phyloP scores from a whole-genome alignment of 768 basidiomycete genomes.

The Russula sp. region DNA sequence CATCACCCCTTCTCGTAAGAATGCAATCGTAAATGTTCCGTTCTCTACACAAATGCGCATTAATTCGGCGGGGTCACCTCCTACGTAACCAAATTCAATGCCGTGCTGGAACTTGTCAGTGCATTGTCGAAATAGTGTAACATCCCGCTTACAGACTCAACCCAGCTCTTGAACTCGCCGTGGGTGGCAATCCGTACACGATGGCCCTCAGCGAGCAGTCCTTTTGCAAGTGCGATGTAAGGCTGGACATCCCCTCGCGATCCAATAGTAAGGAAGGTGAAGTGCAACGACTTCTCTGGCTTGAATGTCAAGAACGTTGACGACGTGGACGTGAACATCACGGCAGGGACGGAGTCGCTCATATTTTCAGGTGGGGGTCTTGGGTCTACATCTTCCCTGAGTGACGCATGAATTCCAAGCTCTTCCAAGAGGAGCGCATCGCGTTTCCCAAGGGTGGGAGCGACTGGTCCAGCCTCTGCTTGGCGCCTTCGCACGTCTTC shows the following conservation, averaged over 20 bases:
- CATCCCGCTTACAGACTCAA: constrained; percentile 67
- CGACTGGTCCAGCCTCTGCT: constrained; percentile 38
- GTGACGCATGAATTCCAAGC: constrained; percentile 51
- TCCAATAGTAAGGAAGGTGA: constrained; percentile 95
- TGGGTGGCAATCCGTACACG: constrained; percentile 88
- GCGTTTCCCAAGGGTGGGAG: constrained; percentile 48
- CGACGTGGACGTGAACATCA: constrained; percentile 95
- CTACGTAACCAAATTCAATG: constrained; percentile 92
- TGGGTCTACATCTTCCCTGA: constrained; percentile 38
- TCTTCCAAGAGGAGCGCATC: constrained; percentile 84
- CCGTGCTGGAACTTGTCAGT: constrained; percentile 55
- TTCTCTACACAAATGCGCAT: constrained; percentile 99
- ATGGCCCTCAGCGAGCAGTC: constrained; percentile 86
- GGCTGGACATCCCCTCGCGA: constrained; percentile 97
- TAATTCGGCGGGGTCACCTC: constrained; percentile 95
- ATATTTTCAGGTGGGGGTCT: constrained; percentile 43
- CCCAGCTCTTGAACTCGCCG: constrained; percentile 91
- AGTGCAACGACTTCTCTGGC: constrained; percentile 74
- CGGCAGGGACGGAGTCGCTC: constrained; percentile 51
- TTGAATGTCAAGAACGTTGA: constrained; percentile 97
- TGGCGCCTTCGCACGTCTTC: constrained; percentile 58
- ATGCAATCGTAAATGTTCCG: constrained; percentile 93
- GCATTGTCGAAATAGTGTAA: too few relatives aligned
- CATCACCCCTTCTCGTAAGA: constrained; percentile 82
- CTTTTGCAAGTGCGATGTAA: constrained; percentile 93